Percentiles rank a stretch among this genome's conserved stretches.
Evolutionary conservation across 306 rosid genomes (phyloP).

Genomic region (Chamaecrista fasciculata): DNA sequence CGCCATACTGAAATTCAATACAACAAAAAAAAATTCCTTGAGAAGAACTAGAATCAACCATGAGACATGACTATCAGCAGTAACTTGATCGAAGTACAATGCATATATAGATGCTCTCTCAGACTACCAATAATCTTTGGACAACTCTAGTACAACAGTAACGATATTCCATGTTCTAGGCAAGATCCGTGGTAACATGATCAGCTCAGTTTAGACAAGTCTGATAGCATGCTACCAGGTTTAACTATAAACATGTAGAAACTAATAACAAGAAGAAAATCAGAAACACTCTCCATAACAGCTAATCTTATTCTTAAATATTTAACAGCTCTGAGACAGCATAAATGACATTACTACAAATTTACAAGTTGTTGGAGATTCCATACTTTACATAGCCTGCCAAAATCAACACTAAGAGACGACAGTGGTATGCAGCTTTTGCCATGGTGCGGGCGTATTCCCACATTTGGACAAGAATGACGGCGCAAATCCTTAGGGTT

Average conservation of each 20-base stretch:
- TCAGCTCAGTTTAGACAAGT: background rate
- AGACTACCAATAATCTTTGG: background rate
- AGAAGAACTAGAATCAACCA: background rate
- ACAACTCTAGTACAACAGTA: background rate
- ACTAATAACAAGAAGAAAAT: background rate
- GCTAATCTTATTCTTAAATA: background rate
- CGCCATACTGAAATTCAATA: background rate
- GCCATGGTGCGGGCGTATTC: constrained; percentile 28
- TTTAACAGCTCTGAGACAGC: background rate
- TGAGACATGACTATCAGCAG: background rate
- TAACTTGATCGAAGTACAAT: background rate
- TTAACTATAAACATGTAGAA: background rate
- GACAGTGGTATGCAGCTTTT: constrained; percentile 31
- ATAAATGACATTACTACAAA: background rate
- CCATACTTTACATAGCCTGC: constrained; percentile 31
- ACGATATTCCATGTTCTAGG: background rate
- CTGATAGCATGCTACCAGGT: background rate
- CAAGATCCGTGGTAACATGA: background rate
- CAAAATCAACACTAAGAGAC: constrained; percentile 22
- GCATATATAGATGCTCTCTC: background rate
- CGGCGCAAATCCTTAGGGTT: constrained; percentile 28
- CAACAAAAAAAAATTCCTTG: background rate
- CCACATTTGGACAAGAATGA: constrained; percentile 39
- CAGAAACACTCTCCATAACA: background rate
- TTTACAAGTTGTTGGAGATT: background rate